Base-by-base conservation (phyloP, 2,329 filamentous ascomycete species). In the Penicillium sp. region DNA sequence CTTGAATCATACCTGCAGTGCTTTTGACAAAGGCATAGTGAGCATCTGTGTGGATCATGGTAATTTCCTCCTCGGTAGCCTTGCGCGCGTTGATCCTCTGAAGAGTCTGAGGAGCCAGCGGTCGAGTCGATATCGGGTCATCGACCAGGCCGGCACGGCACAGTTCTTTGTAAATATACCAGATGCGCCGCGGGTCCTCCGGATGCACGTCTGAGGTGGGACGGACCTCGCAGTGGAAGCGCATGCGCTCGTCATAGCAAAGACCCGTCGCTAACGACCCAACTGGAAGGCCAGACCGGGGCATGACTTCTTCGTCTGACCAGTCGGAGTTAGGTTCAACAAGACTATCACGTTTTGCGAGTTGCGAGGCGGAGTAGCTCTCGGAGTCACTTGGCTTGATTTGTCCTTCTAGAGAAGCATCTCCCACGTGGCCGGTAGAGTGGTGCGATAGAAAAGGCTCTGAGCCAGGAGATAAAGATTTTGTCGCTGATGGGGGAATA, bases 201-300 rank as follows among this genome's bases (percentile, higher is more conserved):
- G 94, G 94, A 65, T 99, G 94, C 46, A 95, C 87, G 20, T 92
- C 87, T 16, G 76, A 72, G 3, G 76, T 74, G 3, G 79, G 76
- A 16, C 90, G 86, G 14, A 89, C 85, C 67, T 96, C 95, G 48
- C 91, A 89, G 69, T 99, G 94, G 54, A 95, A 88, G 54, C 94
- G 90, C 94, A 99, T 99, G 28, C 92, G 85, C 51, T 90, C 86
- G 74, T 99, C 94, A 68, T 97, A 99, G 60, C 89, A 92, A 55
- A 88, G 84, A 3, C 89, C 89, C 0, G 88, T 92, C 0, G 87
- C 83, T 1, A 89, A 76, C 24, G 83, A 72, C 2, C 73, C 68
- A 24, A 71, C 55, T 1, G 74, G 71, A n/a, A 78, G 65, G 9
- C 73, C 73, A 73, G 76, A 50, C 74, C 73, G 66, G 7, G 57